Evolutionary conservation across 176 grass and related monocot species (phyloP).

Genomic region (Calamus simplicifolius): DNA sequence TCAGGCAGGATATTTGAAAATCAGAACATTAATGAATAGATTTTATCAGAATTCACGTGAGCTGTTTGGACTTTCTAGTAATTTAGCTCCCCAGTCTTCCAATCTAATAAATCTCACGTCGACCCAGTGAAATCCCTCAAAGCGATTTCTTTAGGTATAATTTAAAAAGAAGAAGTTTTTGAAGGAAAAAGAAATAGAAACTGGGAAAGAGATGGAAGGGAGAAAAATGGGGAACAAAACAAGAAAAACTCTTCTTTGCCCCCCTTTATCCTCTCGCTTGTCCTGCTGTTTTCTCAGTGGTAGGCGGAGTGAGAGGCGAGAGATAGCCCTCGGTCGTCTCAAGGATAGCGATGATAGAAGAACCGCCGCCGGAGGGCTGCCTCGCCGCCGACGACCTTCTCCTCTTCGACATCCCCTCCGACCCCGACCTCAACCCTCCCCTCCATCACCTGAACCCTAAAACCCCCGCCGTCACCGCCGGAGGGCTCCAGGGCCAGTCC

Average conservation of each 20-base stretch:
- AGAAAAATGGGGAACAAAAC: background rate
- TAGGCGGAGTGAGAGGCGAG: background rate
- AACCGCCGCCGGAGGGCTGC: background rate
- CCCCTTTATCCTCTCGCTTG: constrained; percentile 2
- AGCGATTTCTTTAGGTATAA: too few relatives aligned
- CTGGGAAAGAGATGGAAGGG: too few relatives aligned
- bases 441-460: background rate
- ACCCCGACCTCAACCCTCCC: background rate
- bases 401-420: constrained; percentile 7
- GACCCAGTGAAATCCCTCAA: too few relatives aligned
- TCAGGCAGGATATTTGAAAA: too few relatives aligned
- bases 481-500: background rate
- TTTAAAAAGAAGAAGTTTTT: too few relatives aligned
- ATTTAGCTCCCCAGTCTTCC: too few relatives aligned
- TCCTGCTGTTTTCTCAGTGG: constrained; percentile 2
- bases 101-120: too few relatives aligned
- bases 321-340: background rate
- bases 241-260: background rate
- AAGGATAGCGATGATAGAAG: constrained; percentile 9
- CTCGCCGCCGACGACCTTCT: constrained; percentile 12
- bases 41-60: too few relatives aligned
- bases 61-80: too few relatives aligned
- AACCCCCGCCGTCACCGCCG: background rate
- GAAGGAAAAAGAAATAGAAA: too few relatives aligned
- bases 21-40: too few relatives aligned